Percentiles rank a stretch among this genome's conserved stretches.
Evolutionary conservation across 208 protist species (phyloP).

Genomic region (Blechomonas ayalai): DNA sequence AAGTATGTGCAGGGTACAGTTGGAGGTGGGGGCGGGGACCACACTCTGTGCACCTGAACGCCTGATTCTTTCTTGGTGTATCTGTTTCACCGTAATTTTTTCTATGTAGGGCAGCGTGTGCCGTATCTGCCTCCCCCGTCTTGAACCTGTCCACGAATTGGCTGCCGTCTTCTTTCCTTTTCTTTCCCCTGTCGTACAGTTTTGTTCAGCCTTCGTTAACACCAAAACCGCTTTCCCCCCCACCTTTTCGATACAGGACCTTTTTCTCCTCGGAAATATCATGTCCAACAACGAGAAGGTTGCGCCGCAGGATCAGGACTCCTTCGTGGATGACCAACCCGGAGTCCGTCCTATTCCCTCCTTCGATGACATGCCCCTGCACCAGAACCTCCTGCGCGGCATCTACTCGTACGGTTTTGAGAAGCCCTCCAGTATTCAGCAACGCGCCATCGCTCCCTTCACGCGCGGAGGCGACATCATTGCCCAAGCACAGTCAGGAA

Average conservation of each 20-base stretch:
- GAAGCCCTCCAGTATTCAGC: constrained; percentile 97
- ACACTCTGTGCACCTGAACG: not conserved
- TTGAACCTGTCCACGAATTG: not conserved
- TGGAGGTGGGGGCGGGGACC: not conserved
- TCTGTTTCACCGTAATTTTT: constrained; percentile 1
- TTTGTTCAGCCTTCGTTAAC: constrained; percentile 36
- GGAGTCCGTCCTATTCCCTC: constrained; percentile 84
- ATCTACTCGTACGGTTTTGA: constrained; percentile 97
- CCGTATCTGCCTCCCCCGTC: too few relatives aligned
- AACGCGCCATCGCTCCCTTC: constrained; percentile 97
- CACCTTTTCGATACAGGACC: not conserved
- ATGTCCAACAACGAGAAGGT: constrained; percentile 77
- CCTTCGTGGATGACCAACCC: constrained; percentile 85
- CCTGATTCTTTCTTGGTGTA: constrained; percentile 3
- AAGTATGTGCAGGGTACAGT: too few relatives aligned
- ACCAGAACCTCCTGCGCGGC: constrained; percentile 94
- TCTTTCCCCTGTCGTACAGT: constrained; percentile 3
- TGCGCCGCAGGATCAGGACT: constrained; percentile 85
- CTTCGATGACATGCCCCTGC: constrained; percentile 98
- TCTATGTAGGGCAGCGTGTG: too few relatives aligned
- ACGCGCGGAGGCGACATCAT: constrained; percentile 95
- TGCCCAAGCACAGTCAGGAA: constrained; percentile 93
- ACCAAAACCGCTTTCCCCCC: constrained; percentile 56
- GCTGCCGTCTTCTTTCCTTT: not conserved
- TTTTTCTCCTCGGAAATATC: constrained; percentile 4